These are phyloP conservation scores for Rhynchosporium secalis DNA, from an alignment of 2,329 filamentous ascomycete species.

Conservation along the genomic window DNA sequence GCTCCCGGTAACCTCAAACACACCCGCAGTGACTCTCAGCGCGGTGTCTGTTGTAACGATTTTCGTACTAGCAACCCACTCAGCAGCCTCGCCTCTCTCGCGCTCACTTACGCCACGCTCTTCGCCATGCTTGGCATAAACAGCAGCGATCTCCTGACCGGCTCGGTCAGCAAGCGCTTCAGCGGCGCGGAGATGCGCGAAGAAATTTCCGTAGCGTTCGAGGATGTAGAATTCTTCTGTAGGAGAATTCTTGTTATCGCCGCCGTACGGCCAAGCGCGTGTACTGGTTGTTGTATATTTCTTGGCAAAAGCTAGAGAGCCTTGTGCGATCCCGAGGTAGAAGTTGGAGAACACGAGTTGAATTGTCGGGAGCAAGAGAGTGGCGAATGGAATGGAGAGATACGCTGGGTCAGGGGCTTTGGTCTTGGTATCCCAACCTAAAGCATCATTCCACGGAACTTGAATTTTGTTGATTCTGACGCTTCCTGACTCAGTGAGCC, in stretches of 20 bases:
- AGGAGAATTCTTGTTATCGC: constrained; percentile 57
- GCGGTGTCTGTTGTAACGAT: constrained; percentile 62
- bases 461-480: constrained; percentile 59
- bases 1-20: constrained; percentile 65
- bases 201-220: constrained; percentile 62
- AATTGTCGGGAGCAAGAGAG: constrained; percentile 61
- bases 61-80: constrained; percentile 63
- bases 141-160: constrained; percentile 48
- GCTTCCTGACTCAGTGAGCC: constrained; percentile 63
- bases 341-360: constrained; percentile 68
- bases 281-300: constrained; percentile 58
- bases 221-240: constrained; percentile 67
- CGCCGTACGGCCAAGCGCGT: constrained; percentile 63
- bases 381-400: constrained; percentile 54
- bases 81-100: constrained; percentile 59
- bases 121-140: constrained; percentile 48
- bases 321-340: constrained; percentile 62
- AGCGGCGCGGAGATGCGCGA: constrained; percentile 61
- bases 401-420: constrained; percentile 53
- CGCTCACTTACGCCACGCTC: constrained; percentile 50
- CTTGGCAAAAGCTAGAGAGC: constrained; percentile 55
- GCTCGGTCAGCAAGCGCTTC: constrained; percentile 59
- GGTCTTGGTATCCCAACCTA: constrained; percentile 56
- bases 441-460: constrained; percentile 59
- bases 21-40: constrained; percentile 56